These are phyloP conservation scores for Myxozyma vanderwaltii DNA, from an alignment of 805 yeast species.

Conservation along the genomic window DNA sequence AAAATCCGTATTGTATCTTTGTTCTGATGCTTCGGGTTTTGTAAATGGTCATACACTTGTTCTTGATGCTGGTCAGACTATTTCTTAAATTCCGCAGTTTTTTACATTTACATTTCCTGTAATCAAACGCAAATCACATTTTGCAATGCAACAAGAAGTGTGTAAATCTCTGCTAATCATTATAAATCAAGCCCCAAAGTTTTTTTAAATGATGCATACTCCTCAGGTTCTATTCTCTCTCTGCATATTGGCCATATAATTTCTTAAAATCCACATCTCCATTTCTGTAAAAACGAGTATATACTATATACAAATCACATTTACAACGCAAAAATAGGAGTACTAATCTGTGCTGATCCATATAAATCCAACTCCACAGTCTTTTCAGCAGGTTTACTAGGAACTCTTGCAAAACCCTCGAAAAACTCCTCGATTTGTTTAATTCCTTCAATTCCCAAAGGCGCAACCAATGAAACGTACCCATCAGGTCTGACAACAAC, in stretches of 20 bases:
- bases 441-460: conserved; percentile 32
- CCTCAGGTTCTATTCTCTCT: no score
- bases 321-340: conserved; percentile 10
- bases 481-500: conserved; percentile 44
- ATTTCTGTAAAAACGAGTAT: no score
- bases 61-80: conserved; percentile 7
- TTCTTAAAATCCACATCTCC: no score
- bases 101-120: no score
- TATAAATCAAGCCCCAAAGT: no score
- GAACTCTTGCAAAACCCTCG: conserved; percentile 21
- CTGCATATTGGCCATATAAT: no score
- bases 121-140: no score
- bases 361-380: conserved; percentile 8
- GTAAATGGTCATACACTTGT: conserved; percentile 3
- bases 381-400: conserved; percentile 7
- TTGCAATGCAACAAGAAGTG: no score
- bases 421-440: conserved; percentile 36
- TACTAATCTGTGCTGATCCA: neutral
- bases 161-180: no score
- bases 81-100: neutral
- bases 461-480: conserved; percentile 40
- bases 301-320: neutral
- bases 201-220: no score
- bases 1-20: neutral
- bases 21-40: conserved; percentile 1